A percentile compares a stretch with the other conserved stretches of the same genome.
phyloP scores from a whole-genome alignment of 2,329 filamentous ascomycete species.

The Ampelomyces quisqualis region DNA sequence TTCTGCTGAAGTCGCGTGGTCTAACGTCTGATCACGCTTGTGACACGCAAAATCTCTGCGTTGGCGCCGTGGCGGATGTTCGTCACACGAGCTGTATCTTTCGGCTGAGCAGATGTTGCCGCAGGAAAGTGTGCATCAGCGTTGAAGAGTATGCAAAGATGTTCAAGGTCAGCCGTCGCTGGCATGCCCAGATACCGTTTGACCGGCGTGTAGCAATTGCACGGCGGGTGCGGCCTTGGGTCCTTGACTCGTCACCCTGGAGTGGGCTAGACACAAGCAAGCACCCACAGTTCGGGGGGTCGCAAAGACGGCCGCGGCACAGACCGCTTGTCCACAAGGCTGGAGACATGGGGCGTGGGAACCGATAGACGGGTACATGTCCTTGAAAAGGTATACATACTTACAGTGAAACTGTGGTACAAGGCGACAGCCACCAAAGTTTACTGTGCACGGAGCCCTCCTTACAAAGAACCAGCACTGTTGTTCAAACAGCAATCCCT shows the following conservation, averaged over 20 bases:
- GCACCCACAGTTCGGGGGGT: constrained; percentile 10
- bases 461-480: constrained; percentile 10
- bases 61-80: constrained; percentile 4
- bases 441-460: constrained; percentile 15
- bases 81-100: constrained; percentile 2
- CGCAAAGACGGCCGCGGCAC: constrained; percentile 13
- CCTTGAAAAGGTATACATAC: constrained; percentile 7
- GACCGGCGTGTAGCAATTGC: constrained; percentile 1
- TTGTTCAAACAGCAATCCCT: constrained; percentile 13
- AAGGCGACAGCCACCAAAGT: constrained; percentile 19
- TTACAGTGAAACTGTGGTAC: constrained; percentile 17
- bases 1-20: neutral
- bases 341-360: constrained; percentile 7
- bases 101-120: neutral
- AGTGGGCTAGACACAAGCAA: constrained; percentile 6
- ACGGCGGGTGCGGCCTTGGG: too few relatives aligned
- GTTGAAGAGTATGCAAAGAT: neutral
- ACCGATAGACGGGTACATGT: constrained; percentile 14
- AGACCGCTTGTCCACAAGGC: constrained; percentile 10
- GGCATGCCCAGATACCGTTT: constrained; percentile 5
- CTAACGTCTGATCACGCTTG: constrained; percentile 1
- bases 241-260: constrained; percentile 3
- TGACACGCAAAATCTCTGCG: constrained; percentile 7
- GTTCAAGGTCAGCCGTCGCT: constrained; percentile 1
- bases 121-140: neutral